These are phyloP conservation scores for Sporothrix mexicana DNA, from an alignment of 2,329 filamentous ascomycete species.

Conservation along the genomic window DNA sequence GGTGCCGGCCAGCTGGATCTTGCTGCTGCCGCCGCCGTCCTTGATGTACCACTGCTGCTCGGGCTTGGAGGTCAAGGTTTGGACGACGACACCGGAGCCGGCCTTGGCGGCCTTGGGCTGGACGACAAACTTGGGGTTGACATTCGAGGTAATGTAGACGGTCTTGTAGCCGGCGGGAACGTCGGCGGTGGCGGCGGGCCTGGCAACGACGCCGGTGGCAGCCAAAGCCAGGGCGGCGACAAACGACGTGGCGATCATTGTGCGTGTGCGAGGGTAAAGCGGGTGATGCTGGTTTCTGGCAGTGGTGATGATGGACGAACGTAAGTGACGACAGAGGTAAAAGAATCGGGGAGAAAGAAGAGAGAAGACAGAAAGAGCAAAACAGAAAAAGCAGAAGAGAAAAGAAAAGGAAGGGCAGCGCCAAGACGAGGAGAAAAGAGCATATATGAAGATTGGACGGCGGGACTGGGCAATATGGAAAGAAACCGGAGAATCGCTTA, in stretches of 20 bases:
- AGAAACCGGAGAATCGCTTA: neutral
- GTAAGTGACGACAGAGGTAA: neutral
- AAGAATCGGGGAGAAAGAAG: neutral
- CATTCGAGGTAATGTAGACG: slow-evolving; percentile 50
- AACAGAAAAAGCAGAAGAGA: neutral
- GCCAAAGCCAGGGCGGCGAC: slow-evolving; percentile 43
- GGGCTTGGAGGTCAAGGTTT: slow-evolving; percentile 44
- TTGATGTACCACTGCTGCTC: slow-evolving; percentile 52
- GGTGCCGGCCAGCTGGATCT: slow-evolving; percentile 48
- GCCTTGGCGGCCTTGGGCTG: slow-evolving; percentile 44
- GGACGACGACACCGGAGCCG: slow-evolving; percentile 48
- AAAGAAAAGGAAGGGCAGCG: neutral
- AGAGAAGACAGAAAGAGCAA: neutral
- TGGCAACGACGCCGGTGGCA: slow-evolving; percentile 38
- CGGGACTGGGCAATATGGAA: neutral
- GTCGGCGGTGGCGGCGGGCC: slow-evolving; percentile 46
- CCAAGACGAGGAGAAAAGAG: neutral
- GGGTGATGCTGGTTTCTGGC: neutral
- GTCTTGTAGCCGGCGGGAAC: slow-evolving; percentile 47
- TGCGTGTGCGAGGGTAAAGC: neutral
- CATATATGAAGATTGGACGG: neutral
- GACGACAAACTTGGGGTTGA: slow-evolving; percentile 51
- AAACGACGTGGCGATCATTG: slow-evolving; percentile 35
- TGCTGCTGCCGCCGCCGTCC: slow-evolving; percentile 41
- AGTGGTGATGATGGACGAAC: neutral